Base-by-base conservation (phyloP, 208 protist species). In the Trypanosoma congolense region DNA sequence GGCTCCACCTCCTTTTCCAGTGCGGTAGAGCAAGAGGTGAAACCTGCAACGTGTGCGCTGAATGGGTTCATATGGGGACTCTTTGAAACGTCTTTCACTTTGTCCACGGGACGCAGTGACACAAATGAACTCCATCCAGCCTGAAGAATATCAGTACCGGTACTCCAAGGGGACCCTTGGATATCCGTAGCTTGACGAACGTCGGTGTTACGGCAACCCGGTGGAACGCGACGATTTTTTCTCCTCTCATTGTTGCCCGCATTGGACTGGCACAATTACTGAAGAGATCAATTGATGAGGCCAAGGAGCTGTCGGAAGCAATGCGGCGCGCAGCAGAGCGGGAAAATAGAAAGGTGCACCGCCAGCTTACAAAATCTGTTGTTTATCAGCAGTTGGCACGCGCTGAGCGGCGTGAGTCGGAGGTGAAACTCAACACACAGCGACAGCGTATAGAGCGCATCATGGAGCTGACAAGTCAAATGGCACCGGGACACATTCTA, bases 31-130 rank as follows among this genome's bases (percentile, higher is more conserved):
- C 12, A 25, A n/a, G 40, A 50, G 0, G 5, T 8, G 2, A 10
- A 28, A 25, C 49, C 31, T 10, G 3, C 29, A 3, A 35, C 56
- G 4, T 38, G 42, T n/a, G 77, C 87, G 1, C 71, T 87, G 1
- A 69, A 81, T 35, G 87, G 87, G 19, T 94, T 83, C 57, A 70
- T 90, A 18, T 94, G 87, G 87, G 87, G 87, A 19, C 88, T 83
- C 12, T 65, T 77, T 29, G 74, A 88, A 24, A 59, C 87, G 10
- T 92, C 84, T 26, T 66, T 89, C 38, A 84, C 74, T 10, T 65
- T 94, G 8, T 86, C 75, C 1, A 83, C 68, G 42, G 83, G 77
- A 24, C 74, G 72, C 40, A 78, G 62, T 8, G 75, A 77, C 30
- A 48, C 40, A 40, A 86, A 78, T 51, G 59, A 68, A 24, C 56